Evolutionary conservation across 2,329 filamentous ascomycete genomes (phyloP).

Genomic region (Exophiala lecanii-corni): DNA sequence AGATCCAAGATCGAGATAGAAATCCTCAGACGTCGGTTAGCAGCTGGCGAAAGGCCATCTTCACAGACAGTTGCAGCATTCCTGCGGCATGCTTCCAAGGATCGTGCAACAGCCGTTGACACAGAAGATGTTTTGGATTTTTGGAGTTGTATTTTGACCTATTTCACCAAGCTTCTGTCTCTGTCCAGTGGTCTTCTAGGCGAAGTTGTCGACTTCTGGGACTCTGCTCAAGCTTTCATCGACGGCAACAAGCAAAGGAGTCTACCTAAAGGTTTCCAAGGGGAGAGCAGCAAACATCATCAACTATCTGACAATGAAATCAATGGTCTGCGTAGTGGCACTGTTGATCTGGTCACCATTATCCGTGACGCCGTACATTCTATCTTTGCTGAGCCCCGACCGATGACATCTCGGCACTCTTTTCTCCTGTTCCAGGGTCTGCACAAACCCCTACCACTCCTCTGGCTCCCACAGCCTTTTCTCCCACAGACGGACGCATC

Average conservation of each 20-base stretch:
- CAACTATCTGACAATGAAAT: conserved; percentile 68
- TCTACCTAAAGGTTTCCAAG: conserved; percentile 75
- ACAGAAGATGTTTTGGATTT: conserved; percentile 76
- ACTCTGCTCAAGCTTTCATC: conserved; percentile 84
- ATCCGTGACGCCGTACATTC: conserved; percentile 73
- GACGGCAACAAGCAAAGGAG: conserved; percentile 75
- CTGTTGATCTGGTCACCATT: conserved; percentile 75
- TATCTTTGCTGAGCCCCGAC: conserved; percentile 87
- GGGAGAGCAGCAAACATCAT: conserved; percentile 76
- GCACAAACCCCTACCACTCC: conserved; percentile 50
- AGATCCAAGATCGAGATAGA: conserved; percentile 90
- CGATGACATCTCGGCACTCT: conserved; percentile 82
- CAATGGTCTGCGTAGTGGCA: conserved; percentile 68
- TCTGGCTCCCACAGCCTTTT: conserved; percentile 60
- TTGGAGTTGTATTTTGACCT: conserved; percentile 82
- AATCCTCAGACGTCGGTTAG: conserved; percentile 75
- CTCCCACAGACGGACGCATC: conserved; percentile 66
- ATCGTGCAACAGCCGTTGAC: conserved; percentile 67
- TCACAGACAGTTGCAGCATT: conserved; percentile 67
- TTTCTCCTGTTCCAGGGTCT: conserved; percentile 65
- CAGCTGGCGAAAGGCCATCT: conserved; percentile 66
- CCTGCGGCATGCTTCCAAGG: conserved; percentile 67
- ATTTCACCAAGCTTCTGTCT: conserved; percentile 70
- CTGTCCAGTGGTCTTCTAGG: conserved; percentile 72
- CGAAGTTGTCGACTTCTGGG: conserved; percentile 91